A percentile compares a stretch with the other conserved stretches of the same genome.
Conservation (phyloP, 331 rosid genomes). For the Malus hybrid region DNA sequence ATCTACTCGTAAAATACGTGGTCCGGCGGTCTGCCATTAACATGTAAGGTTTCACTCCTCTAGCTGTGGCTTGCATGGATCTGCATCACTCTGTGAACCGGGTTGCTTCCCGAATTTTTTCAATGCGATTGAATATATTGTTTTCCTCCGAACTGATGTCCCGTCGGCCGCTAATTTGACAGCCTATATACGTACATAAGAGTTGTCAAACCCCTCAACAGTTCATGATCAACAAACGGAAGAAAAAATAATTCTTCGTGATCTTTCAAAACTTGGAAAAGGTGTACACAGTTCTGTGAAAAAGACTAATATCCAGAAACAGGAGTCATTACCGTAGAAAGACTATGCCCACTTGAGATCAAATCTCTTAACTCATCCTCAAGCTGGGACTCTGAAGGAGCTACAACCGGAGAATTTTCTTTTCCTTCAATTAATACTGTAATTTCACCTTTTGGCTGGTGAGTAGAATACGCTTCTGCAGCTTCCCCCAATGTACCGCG, state of each 20-base stretch:
- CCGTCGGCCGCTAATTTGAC: slow-evolving; percentile 70
- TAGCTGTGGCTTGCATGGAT: slow-evolving; percentile 22
- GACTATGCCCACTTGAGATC: slow-evolving; percentile 69
- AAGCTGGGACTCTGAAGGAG: slow-evolving; percentile 66
- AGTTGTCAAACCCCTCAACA: slow-evolving; percentile 3
- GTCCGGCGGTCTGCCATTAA: not conserved
- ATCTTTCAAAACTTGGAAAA: too few relatives aligned
- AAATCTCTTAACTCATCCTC: slow-evolving; percentile 59
- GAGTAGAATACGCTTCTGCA: slow-evolving; percentile 43
- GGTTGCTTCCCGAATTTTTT: slow-evolving; percentile 70
- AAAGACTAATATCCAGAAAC: too few relatives aligned
- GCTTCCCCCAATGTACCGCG: slow-evolving; percentile 81
- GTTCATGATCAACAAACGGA: not conserved
- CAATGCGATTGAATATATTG: slow-evolving; percentile 70
- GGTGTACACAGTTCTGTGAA: too few relatives aligned
- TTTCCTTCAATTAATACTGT: slow-evolving; percentile 73
- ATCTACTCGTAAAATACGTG: not conserved
- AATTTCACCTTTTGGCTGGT: slow-evolving; percentile 77
- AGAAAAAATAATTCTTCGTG: not conserved
- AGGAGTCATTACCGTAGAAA: slow-evolving; percentile 62
- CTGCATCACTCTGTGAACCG: slow-evolving; percentile 37
- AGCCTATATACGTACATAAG: slow-evolving; percentile 46
- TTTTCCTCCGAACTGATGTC: slow-evolving; percentile 59
- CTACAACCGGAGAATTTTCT: slow-evolving; percentile 32
- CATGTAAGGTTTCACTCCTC: not conserved